phyloP scores from a whole-genome alignment of 257 asterid species.

The Solanum appendiculatum region DNA sequence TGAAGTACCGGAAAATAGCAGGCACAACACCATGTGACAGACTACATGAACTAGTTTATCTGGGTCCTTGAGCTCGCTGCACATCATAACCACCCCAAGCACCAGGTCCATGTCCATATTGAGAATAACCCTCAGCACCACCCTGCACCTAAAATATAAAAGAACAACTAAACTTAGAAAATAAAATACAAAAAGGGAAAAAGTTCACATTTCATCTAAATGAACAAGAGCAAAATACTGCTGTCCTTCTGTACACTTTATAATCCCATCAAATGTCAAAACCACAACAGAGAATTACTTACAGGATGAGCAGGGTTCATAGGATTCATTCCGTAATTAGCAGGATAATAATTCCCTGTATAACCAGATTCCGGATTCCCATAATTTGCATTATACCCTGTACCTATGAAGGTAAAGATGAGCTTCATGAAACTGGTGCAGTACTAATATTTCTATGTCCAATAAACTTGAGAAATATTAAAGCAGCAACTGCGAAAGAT shows the following conservation, averaged over 20 bases:
- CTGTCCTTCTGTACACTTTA: neutral
- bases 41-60: constrained; percentile 32
- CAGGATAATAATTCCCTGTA: constrained; percentile 54
- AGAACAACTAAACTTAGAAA: neutral
- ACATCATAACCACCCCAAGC: constrained; percentile 64
- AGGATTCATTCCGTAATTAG: constrained; percentile 54
- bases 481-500: neutral
- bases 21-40: constrained; percentile 8
- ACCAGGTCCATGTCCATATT: constrained; percentile 62
- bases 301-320: constrained; percentile 53
- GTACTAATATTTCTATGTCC: neutral
- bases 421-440: neutral
- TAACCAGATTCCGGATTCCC: constrained; percentile 51
- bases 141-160: constrained; percentile 46
- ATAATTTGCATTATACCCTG: constrained; percentile 47
- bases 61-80: constrained; percentile 64
- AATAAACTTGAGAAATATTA: neutral
- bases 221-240: neutral
- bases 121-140: constrained; percentile 75
- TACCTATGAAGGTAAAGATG: constrained; percentile 31
- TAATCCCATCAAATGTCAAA: neutral
- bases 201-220: neutral
- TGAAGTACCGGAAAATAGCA: constrained; percentile 20
- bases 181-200: neutral
- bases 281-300: constrained; percentile 10